Percentiles rank a stretch among this genome's conserved stretches.
Evolutionary conservation across 495 filamentous ascomycete species (phyloP).

Genomic region (Podospora appendiculata): DNA sequence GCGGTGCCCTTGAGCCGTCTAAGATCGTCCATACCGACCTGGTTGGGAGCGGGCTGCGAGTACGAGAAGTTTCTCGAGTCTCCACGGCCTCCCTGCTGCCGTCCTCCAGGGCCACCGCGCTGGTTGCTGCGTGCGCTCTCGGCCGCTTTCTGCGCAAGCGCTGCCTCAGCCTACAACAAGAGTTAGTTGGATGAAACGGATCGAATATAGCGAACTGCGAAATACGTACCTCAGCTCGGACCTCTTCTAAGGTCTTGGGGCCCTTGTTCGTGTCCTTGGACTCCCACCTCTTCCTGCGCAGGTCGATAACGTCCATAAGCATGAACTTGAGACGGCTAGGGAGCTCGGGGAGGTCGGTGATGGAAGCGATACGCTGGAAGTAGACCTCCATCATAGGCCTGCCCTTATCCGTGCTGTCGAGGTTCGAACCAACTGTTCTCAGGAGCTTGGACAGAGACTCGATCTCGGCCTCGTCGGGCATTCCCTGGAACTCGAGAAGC

Average conservation of each 20-base stretch:
- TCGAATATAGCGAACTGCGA: neutral
- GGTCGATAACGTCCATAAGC: conserved; percentile 89
- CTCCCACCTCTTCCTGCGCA: conserved; percentile 65
- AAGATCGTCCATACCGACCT: conserved; percentile 83
- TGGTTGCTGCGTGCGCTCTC: conserved; percentile 53
- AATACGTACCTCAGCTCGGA: conserved; percentile 67
- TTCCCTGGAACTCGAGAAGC: conserved; percentile 86
- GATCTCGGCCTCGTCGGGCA: conserved; percentile 91
- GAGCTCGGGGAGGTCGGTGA: conserved; percentile 68
- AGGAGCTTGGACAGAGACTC: conserved; percentile 91
- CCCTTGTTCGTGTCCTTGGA: conserved; percentile 88
- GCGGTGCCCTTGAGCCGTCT: conserved; percentile 59
- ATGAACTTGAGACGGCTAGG: conserved; percentile 89
- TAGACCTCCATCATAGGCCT: conserved; percentile 84
- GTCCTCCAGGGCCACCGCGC: conserved; percentile 56
- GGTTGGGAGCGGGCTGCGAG: conserved; percentile 59
- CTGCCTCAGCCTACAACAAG: conserved; percentile 48
- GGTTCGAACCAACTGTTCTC: conserved; percentile 78
- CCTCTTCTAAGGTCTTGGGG: conserved; percentile 90
- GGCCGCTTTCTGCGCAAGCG: conserved; percentile 58
- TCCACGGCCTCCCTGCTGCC: conserved; percentile 67
- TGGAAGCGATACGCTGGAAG: conserved; percentile 74
- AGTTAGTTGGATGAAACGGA: conserved; percentile 5
- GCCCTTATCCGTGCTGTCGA: conserved; percentile 76
- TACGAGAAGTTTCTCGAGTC: conserved; percentile 77